phyloP scores from a whole-genome alignment of 495 filamentous ascomycete species.

The Hyaloscypha hepaticicola region DNA sequence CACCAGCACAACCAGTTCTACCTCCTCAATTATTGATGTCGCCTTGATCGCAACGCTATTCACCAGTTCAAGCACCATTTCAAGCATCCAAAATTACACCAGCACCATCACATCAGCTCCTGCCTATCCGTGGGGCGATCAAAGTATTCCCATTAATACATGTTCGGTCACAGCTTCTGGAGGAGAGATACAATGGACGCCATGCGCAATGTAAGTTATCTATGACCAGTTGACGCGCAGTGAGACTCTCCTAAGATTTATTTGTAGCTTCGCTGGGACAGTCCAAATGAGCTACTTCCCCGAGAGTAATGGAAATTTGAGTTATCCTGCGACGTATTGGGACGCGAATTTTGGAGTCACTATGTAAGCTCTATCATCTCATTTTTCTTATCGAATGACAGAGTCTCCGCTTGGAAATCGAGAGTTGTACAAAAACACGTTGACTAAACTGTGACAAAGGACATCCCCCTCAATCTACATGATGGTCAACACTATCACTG shows the following conservation, averaged over 20 bases:
- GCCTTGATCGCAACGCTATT: background rate
- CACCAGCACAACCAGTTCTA: background rate
- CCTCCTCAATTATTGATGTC: background rate
- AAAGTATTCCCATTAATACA: constrained; percentile 23
- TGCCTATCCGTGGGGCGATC: constrained; percentile 20
- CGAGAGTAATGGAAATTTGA: constrained; percentile 30
- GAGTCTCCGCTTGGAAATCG: too few species aligned
- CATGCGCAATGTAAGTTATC: constrained; percentile 38
- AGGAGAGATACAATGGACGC: constrained; percentile 32
- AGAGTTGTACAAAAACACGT: background rate
- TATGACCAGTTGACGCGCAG: too few species aligned
- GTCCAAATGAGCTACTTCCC: constrained; percentile 41
- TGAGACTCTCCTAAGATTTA: too few species aligned
- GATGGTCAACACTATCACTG: constrained; percentile 29
- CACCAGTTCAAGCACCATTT: background rate
- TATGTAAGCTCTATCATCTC: constrained; percentile 32
- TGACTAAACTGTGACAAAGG: constrained; percentile 20
- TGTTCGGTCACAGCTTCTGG: constrained; percentile 19
- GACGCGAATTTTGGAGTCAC: constrained; percentile 34
- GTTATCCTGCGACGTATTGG: constrained; percentile 38
- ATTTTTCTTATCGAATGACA: background rate
- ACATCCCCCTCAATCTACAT: constrained; percentile 43
- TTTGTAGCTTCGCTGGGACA: constrained; percentile 33
- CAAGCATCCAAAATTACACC: background rate
- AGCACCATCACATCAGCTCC: constrained; percentile 19